Percentiles rank a stretch among this genome's conserved stretches.
phyloP scores from a whole-genome alignment of 1,284 basidiomycete genomes.

The Ustilago shanxiensis region DNA sequence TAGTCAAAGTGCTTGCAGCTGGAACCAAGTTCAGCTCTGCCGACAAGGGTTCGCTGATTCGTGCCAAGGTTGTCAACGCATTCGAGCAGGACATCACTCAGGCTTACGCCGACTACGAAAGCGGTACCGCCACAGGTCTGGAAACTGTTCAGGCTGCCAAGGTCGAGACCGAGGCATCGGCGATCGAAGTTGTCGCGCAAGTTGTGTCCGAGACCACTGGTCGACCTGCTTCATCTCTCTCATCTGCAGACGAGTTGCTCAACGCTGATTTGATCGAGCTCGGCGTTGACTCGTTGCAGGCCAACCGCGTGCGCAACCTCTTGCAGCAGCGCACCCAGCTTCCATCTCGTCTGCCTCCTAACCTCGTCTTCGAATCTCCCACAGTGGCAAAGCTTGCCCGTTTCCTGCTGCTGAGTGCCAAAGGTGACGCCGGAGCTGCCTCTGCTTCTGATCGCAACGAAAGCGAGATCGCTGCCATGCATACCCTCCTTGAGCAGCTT shows the following conservation, averaged over 20 bases:
- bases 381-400: slow-evolving; percentile 70
- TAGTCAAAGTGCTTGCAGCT: slow-evolving; percentile 24
- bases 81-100: slow-evolving; percentile 27
- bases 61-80: slow-evolving; percentile 5
- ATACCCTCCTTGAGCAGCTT: slow-evolving; percentile 5
- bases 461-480: slow-evolving; percentile 53
- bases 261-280: slow-evolving; percentile 71
- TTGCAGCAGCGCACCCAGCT: slow-evolving; percentile 14
- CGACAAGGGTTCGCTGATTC: slow-evolving; percentile 35
- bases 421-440: background rate
- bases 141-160: background rate
- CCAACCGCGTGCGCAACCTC: slow-evolving; percentile 73
- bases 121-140: background rate
- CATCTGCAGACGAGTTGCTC: background rate
- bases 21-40: slow-evolving; percentile 15
- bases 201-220: slow-evolving; percentile 43
- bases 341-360: slow-evolving; percentile 47
- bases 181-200: slow-evolving; percentile 4
- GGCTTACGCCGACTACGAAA: slow-evolving; percentile 28
- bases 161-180: background rate
- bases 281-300: slow-evolving; percentile 76
- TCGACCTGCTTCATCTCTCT: background rate
- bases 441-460: slow-evolving; percentile 33
- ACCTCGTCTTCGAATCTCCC: slow-evolving; percentile 73
- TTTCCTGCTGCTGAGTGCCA: slow-evolving; percentile 20